These are phyloP conservation scores for Cryptosporidium viatorum DNA, from an alignment of 169 alveolate species.

Conservation along the genomic window DNA sequence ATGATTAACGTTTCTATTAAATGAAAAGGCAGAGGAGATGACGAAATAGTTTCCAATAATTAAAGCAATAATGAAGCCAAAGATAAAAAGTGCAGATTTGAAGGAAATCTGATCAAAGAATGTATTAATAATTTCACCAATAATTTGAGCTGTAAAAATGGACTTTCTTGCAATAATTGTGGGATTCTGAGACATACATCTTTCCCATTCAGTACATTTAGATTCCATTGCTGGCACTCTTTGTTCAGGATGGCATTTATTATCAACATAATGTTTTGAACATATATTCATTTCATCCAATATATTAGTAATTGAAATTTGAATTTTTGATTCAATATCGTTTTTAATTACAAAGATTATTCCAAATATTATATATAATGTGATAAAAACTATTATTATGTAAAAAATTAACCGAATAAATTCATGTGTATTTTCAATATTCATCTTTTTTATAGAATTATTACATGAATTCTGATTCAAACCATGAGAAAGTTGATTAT, in stretches of 20 bases:
- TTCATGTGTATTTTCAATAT: conserved; percentile 7
- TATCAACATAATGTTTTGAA: conserved; percentile 69
- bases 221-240: conserved; percentile 71
- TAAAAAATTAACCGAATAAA: conserved; percentile 13
- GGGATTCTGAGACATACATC: conserved; percentile 68
- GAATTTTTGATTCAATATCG: conserved; percentile 70
- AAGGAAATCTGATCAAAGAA: conserved; percentile 66
- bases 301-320: conserved; percentile 37
- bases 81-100: conserved; percentile 57
- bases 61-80: conserved; percentile 62
- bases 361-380: conserved; percentile 35
- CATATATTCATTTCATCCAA: conserved; percentile 61
- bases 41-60: conserved; percentile 37
- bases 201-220: conserved; percentile 73
- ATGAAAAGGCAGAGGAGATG: not conserved
- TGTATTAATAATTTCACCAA: conserved; percentile 66
- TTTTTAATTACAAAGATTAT: conserved; percentile 51
- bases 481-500: not conserved
- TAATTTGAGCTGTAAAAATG: conserved; percentile 66
- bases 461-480: not conserved
- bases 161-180: conserved; percentile 72
- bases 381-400: conserved; percentile 13
- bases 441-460: not conserved
- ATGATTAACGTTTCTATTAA: not conserved
- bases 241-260: conserved; percentile 62